phyloP scores from a whole-genome alignment of 805 yeast species.

The Cyberlindnera lachancei region DNA sequence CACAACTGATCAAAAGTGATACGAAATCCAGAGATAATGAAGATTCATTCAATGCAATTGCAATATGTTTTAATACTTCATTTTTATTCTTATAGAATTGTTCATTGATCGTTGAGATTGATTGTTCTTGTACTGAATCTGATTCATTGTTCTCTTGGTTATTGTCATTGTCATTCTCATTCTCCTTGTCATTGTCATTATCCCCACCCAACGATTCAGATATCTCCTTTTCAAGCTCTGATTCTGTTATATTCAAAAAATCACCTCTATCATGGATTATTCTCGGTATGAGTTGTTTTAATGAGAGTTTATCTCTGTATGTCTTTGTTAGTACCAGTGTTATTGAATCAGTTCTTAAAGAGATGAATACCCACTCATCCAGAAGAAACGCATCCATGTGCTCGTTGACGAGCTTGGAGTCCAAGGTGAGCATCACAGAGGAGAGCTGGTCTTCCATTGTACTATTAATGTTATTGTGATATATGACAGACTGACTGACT shows the following conservation, averaged over 20 bases:
- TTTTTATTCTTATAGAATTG: constrained; percentile 42
- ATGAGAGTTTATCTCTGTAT: constrained; percentile 28
- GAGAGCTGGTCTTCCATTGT: constrained; percentile 9
- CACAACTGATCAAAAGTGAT: constrained; percentile 70
- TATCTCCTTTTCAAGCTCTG: constrained; percentile 25
- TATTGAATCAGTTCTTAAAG: not conserved
- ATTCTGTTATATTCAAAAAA: constrained; percentile 50
- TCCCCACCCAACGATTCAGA: too few relatives aligned
- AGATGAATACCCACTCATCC: constrained; percentile 17
- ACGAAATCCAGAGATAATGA: constrained; percentile 84
- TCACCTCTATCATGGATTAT: constrained; percentile 52
- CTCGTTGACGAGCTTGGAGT: constrained; percentile 19
- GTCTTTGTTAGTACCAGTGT: not conserved
- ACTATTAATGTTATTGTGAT: too few relatives aligned
- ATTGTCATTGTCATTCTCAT: constrained; percentile 5
- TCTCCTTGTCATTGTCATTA: constrained; percentile 12
- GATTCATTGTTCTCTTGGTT: constrained; percentile 8
- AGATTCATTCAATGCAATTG: constrained; percentile 78
- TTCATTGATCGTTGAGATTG: constrained; percentile 16
- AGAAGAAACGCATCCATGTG: constrained; percentile 18
- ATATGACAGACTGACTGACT: too few relatives aligned
- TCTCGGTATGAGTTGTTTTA: constrained; percentile 51
- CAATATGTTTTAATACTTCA: constrained; percentile 45
- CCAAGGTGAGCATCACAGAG: constrained; percentile 14
- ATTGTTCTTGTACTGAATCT: constrained; percentile 11